These are phyloP conservation scores for Kwoniella sp. DNA, from an alignment of 768 basidiomycete genomes.

Conservation along the genomic window DNA sequence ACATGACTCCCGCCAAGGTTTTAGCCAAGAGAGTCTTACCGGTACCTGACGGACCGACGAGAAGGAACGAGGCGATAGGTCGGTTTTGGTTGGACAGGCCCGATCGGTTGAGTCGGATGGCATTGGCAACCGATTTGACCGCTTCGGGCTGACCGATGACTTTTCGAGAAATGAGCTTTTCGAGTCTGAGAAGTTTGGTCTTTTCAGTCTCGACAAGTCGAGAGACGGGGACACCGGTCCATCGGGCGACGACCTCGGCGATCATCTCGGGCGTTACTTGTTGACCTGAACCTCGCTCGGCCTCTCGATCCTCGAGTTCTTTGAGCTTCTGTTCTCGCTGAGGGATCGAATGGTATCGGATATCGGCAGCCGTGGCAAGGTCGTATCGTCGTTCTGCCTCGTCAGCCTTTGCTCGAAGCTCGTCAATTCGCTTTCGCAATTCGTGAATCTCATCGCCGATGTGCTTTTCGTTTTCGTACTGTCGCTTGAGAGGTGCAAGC, in stretches of 20 bases:
- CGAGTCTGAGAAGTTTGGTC: slow-evolving; percentile 54
- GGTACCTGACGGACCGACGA: slow-evolving; percentile 56
- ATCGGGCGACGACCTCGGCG: slow-evolving; percentile 87
- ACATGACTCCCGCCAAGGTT: slow-evolving; percentile 56
- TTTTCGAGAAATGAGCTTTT: slow-evolving; percentile 53
- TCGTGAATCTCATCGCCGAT: slow-evolving; percentile 77
- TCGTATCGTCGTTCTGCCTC: slow-evolving; percentile 84
- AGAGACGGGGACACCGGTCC: slow-evolving; percentile 90
- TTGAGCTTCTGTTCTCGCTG: slow-evolving; percentile 67
- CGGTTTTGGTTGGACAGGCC: slow-evolving; percentile 54
- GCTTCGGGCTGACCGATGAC: slow-evolving; percentile 82
- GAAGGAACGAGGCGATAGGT: slow-evolving; percentile 56
- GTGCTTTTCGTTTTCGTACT: slow-evolving; percentile 83
- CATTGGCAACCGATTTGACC: slow-evolving; percentile 55
- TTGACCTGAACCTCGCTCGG: slow-evolving; percentile 55
- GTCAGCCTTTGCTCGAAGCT: slow-evolving; percentile 85
- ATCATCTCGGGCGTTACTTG: slow-evolving; percentile 83
- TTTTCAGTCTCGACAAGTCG: slow-evolving; percentile 61
- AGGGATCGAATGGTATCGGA: slow-evolving; percentile 88
- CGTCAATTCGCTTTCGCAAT: slow-evolving; percentile 80
- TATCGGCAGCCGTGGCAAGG: slow-evolving; percentile 61
- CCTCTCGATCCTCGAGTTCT: slow-evolving; percentile 66
- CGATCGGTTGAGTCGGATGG: slow-evolving; percentile 55
- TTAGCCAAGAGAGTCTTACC: slow-evolving; percentile 57
- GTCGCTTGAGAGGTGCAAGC: slow-evolving; percentile 75